Evolutionary conservation across 225 moss, liverwort and hornwort genomes (phyloP).

Genomic region (Bryum argenteum): DNA sequence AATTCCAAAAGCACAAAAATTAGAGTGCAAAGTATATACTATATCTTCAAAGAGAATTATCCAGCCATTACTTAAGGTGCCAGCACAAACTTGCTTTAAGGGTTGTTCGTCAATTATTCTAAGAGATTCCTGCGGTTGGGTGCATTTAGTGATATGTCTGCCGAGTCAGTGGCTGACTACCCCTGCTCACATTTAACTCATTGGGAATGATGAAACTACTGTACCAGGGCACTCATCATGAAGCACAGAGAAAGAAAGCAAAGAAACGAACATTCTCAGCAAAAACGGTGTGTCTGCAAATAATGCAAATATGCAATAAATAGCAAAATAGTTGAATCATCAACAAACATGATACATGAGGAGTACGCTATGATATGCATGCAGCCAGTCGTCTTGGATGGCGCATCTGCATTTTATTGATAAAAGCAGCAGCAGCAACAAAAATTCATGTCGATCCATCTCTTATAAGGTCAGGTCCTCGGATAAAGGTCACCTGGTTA

Average conservation of each 20-base stretch:
- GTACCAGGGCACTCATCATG: neutral
- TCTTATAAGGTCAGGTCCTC: constrained; percentile 33
- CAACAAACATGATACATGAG: neutral
- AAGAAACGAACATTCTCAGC: constrained; percentile 6
- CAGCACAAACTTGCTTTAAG: neutral
- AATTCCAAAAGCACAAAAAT: no score
- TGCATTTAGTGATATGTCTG: constrained; percentile 23
- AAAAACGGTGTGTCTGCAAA: neutral
- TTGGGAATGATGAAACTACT: neutral
- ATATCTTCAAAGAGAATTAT: no score
- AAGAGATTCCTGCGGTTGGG: neutral
- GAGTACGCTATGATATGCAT: neutral
- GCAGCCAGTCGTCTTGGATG: constrained; percentile 43
- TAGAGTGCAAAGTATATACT: no score
- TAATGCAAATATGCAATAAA: neutral
- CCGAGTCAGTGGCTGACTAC: constrained; percentile 12
- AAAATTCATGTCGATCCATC: constrained; percentile 4
- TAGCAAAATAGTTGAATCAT: neutral
- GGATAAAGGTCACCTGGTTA: constrained; percentile 41
- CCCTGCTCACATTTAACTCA: neutral
- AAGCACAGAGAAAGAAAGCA: neutral
- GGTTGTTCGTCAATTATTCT: neutral
- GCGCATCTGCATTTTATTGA: constrained; percentile 47
- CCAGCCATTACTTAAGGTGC: no score
- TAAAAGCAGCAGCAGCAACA: constrained; percentile 14